A percentile compares a stretch with the other conserved stretches of the same genome.
Conservation (phyloP, 768 basidiomycete genomes). For the Ramaria sp. region DNA sequence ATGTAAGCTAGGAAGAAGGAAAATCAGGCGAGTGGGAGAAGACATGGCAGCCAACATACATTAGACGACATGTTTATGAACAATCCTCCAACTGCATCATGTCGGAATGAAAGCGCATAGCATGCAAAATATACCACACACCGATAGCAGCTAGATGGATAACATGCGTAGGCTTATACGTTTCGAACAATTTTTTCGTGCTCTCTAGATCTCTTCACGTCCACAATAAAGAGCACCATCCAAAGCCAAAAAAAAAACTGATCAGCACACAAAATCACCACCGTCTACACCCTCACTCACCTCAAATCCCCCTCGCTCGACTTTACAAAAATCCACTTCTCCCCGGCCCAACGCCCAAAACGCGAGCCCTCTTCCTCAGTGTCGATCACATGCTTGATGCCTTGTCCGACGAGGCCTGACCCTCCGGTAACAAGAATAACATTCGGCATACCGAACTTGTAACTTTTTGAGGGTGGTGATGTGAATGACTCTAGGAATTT, state of each 20-base stretch:
- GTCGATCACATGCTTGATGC: slow-evolving; percentile 67
- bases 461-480: too few relatives aligned
- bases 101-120: not conserved
- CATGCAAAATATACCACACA: slow-evolving; percentile 24
- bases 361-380: slow-evolving; percentile 67
- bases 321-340: slow-evolving; percentile 78
- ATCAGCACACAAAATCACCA: not conserved
- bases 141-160: slow-evolving; percentile 93
- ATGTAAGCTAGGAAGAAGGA: too few relatives aligned
- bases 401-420: slow-evolving; percentile 79
- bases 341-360: slow-evolving; percentile 65
- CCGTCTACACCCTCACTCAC: slow-evolving; percentile 27
- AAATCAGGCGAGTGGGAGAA: too few relatives aligned
- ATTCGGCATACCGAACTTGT: slow-evolving; percentile 4
- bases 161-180: slow-evolving; percentile 90
- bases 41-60: too few relatives aligned
- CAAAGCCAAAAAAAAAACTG: too few relatives aligned
- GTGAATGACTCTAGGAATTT: too few relatives aligned
- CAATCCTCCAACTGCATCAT: slow-evolving; percentile 68
- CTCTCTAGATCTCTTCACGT: slow-evolving; percentile 50
- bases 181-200: slow-evolving; percentile 69
- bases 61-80: slow-evolving; percentile 97
- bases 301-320: slow-evolving; percentile 78
- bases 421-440: slow-evolving; percentile 80
- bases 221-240: slow-evolving; percentile 7